A percentile compares a stretch with the other conserved stretches of the same genome.
Evolutionary conservation across 495 filamentous ascomycete species (phyloP).

Genomic region (Tuber melanosporum): DNA sequence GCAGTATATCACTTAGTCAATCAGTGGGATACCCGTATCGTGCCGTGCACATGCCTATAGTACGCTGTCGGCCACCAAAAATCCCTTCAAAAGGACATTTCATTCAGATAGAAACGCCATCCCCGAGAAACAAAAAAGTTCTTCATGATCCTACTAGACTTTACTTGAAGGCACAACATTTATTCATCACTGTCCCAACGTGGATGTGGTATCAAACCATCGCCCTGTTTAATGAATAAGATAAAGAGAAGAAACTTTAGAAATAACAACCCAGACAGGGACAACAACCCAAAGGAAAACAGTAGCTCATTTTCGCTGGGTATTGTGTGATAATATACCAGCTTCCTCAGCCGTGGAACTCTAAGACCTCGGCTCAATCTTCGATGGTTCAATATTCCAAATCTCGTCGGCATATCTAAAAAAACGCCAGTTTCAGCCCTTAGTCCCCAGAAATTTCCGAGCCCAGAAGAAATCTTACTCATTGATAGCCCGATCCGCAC

Average conservation of each 20-base stretch:
- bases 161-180: neutral
- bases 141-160: neutral
- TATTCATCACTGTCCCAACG: neutral
- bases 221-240: neutral
- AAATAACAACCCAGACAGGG: neutral
- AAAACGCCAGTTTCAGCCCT: neutral
- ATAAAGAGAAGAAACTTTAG: neutral
- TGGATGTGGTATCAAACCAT: neutral
- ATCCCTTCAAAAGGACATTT: neutral
- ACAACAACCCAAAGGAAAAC: neutral
- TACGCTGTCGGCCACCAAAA: neutral
- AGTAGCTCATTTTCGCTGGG: neutral
- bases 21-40: neutral
- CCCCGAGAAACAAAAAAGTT: neutral
- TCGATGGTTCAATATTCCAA: slow-evolving; percentile 80
- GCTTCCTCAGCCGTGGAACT: neutral
- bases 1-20: neutral
- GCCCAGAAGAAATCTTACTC: slow-evolving; percentile 51
- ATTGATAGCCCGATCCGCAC: slow-evolving; percentile 88
- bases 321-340: neutral
- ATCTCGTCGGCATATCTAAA: slow-evolving; percentile 72
- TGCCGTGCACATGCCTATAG: neutral
- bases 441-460: neutral
- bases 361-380: neutral
- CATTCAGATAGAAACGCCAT: neutral